These are phyloP conservation scores for Solanum chaucha DNA, from an alignment of 257 asterid species.

Conservation along the genomic window DNA sequence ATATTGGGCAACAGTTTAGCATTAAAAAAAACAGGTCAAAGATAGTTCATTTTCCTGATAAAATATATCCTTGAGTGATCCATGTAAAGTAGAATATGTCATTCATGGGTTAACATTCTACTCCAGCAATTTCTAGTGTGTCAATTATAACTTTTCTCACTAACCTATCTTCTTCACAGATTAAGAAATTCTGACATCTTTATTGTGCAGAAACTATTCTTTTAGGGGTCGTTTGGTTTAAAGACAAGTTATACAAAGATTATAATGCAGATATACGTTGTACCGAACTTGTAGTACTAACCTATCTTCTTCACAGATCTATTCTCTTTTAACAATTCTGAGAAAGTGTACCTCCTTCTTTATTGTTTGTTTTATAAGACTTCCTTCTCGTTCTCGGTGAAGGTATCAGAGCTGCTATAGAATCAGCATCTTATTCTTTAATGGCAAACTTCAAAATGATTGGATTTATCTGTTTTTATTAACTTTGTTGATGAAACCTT, in stretches of 20 bases:
- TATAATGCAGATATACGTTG: background rate
- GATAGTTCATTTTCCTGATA: background rate
- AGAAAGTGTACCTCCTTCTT: background rate
- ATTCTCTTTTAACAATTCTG: background rate
- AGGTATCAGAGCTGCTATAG: background rate
- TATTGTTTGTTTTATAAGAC: background rate
- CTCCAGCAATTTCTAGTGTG: background rate
- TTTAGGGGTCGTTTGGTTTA: background rate
- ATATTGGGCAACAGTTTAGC: background rate
- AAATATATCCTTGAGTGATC: background rate
- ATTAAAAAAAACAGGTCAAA: background rate
- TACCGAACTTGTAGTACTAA: background rate
- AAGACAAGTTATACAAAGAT: background rate
- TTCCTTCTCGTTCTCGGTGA: background rate
- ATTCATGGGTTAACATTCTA: background rate
- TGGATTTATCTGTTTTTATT: background rate
- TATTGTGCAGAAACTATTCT: background rate
- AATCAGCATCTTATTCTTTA: background rate
- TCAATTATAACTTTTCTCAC: background rate
- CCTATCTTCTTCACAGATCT: background rate
- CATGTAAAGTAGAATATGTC: background rate
- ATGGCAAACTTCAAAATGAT: background rate
- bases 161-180: background rate
- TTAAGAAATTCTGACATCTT: background rate
- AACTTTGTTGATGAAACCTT: background rate